Evolutionary conservation across 805 yeast genomes (phyloP), one percentile per base, ranked within the genome.

Genomic region (Yueomyces sp.): DNA sequence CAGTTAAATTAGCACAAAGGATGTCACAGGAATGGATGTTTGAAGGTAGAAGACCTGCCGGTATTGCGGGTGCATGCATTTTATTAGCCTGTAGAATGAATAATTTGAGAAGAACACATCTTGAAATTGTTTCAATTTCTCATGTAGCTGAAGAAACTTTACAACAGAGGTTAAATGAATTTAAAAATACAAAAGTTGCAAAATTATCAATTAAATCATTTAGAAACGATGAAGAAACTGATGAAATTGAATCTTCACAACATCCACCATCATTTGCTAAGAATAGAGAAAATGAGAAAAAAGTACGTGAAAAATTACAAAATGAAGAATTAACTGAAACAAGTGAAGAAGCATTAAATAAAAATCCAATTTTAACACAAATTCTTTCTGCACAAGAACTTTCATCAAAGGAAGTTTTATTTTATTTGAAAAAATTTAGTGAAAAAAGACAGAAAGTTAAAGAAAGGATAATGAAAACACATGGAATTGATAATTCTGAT

Each of bases 11-110:
- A 27, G 95, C 95, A 0, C 85, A 78, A 56, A 71, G 95, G 51
- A 92, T 92, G 99, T 72, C 88, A 11, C 76, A 78, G 38, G 97
- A 92, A 56, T 92, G 97, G 96, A 83, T 92, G 52, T 85, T 81
- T 59, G 94, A 86, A 63, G 99, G 99, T 28, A 74, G 99, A 57
- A 72, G 97, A 49, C 98, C 99, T 0, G 97, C 98, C 0, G 98
- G 99, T 54, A 77, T 92, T 43, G 98, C 98, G 0, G 99, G 97
- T 27, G 98, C 98, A 0, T 87, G 96, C 63, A 69, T 92, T 2
- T 60, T 94, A 39, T 65, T 92, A 42, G 98, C 99, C 0, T 92
- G 96, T 2, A 74, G 98, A 63, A 94, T 92, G 97, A 92, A 92
- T 64, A 88, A 88, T 57, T 80, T 84, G 59, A 73, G 96, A 56